Evolutionary conservation across 257 asterid species (phyloP).

Genomic region (Mentha longifolia): DNA sequence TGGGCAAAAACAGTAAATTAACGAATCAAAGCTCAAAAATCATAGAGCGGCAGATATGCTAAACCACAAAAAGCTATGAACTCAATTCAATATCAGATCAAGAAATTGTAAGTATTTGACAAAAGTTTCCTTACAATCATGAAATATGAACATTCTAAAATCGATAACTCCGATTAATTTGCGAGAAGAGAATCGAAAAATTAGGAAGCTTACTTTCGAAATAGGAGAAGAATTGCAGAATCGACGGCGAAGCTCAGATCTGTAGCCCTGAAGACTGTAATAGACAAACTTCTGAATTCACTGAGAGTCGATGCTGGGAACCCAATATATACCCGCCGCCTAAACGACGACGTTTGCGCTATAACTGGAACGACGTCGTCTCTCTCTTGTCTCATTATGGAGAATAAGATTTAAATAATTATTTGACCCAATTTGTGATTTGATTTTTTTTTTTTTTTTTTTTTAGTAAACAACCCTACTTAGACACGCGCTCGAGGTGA

Average conservation of each 20-base stretch:
- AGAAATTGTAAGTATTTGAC: not conserved
- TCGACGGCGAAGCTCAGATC: conserved; percentile 36
- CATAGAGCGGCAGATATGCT: not conserved
- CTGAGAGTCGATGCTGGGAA: not conserved
- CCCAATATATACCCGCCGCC: not conserved
- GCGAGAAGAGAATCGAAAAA: not conserved
- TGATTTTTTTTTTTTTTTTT: no score
- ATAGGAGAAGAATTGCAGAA: conserved; percentile 25
- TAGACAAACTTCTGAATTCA: not conserved
- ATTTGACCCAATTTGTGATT: no score
- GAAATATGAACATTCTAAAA: not conserved
- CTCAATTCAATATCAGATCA: conserved; percentile 31
- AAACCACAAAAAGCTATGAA: not conserved
- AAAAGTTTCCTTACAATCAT: not conserved
- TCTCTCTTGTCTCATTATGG: not conserved
- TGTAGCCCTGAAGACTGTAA: conserved; percentile 18
- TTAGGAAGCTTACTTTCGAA: conserved; percentile 32
- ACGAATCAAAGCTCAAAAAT: conserved; percentile 6
- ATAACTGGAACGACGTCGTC: conserved; percentile 9
- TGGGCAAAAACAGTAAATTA: no score
- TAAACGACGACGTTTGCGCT: conserved; percentile 20
- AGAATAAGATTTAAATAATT: no score
- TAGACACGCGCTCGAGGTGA: no score
- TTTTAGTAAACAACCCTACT: no score
- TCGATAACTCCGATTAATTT: not conserved